Conservation (phyloP, 2,329 filamentous ascomycete genomes). For the Hypoxylon sp. region DNA sequence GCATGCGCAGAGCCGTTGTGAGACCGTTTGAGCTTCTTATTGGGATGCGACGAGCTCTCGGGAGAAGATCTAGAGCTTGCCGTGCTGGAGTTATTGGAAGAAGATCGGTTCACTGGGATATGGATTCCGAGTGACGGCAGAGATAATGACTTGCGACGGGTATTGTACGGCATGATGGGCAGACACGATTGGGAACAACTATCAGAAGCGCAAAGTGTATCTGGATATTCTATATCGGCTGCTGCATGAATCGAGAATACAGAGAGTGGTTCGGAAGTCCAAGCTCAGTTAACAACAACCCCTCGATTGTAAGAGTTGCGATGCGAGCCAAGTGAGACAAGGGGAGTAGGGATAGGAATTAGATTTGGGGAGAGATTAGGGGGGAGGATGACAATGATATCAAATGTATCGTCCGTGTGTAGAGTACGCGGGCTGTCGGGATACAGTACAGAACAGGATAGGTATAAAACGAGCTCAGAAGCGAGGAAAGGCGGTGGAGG, state of each 20-base stretch:
- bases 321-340: conserved; percentile 30
- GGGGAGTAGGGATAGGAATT: conserved; percentile 25
- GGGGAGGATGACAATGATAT: conserved; percentile 20
- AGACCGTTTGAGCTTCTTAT: conserved; percentile 81
- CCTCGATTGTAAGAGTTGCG: conserved; percentile 31
- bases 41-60: conserved; percentile 51
- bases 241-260: conserved; percentile 42
- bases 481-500: conserved; percentile 35
- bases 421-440: background rate
- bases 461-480: conserved; percentile 1
- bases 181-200: conserved; percentile 28
- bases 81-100: conserved; percentile 44
- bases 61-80: conserved; percentile 43
- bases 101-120: conserved; percentile 65
- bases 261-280: conserved; percentile 24
- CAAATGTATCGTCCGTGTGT: conserved; percentile 11
- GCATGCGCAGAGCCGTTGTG: conserved; percentile 59
- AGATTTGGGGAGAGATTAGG: conserved; percentile 19
- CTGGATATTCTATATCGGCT: conserved; percentile 38
- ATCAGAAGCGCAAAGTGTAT: conserved; percentile 28
- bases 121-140: conserved; percentile 93
- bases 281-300: no score
- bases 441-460: conserved; percentile 9
- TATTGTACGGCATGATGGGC: conserved; percentile 86
- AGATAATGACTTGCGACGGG: conserved; percentile 93